A percentile compares a stretch with the other conserved stretches of the same genome.
phyloP scores from a whole-genome alignment of 2,329 filamentous ascomycete genomes.

The Aspergillus latus region DNA sequence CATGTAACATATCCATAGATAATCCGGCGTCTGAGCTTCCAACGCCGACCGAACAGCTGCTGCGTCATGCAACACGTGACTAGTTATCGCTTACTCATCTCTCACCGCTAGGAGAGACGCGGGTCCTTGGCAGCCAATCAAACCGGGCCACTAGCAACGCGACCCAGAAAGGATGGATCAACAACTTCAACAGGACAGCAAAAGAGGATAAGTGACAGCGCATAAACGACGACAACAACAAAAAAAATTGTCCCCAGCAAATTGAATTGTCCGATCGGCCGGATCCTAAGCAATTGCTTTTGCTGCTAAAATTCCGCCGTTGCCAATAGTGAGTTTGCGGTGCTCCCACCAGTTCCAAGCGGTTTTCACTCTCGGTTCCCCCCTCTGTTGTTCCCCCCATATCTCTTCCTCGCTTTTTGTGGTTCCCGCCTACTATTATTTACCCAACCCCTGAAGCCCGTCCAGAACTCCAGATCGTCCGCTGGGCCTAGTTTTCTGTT shows the following conservation, averaged over 20 bases:
- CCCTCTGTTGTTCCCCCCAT: slow-evolving; percentile 13
- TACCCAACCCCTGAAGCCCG: slow-evolving; percentile 27
- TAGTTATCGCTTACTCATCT: slow-evolving; percentile 22
- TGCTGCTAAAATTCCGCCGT: slow-evolving; percentile 11
- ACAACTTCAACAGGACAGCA: slow-evolving; percentile 22
- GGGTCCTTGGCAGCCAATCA: slow-evolving; percentile 30
- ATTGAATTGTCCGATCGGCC: slow-evolving; percentile 36
- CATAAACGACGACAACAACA: slow-evolving; percentile 32
- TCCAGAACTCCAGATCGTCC: slow-evolving; percentile 28
- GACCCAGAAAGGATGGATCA: slow-evolving; percentile 39
- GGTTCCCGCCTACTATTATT: slow-evolving; percentile 21
- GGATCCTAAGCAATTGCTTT: slow-evolving; percentile 14
- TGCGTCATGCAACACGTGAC: slow-evolving; percentile 16
- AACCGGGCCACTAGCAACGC: slow-evolving; percentile 25
- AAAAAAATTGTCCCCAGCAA: slow-evolving; percentile 45
- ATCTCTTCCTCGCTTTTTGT: slow-evolving; percentile 23
- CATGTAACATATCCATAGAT: not conserved
- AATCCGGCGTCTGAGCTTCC: not conserved
- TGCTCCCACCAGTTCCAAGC: slow-evolving; percentile 19
- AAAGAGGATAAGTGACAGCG: slow-evolving; percentile 28
- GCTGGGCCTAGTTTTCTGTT: slow-evolving; percentile 29
- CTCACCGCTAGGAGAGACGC: slow-evolving; percentile 22
- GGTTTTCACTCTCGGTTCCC: slow-evolving; percentile 11
- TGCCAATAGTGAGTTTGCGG: slow-evolving; percentile 16
- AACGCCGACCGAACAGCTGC: not conserved